Evolutionary conservation across 225 moss, liverwort and hornwort species (phyloP), one percentile per base, ranked within the genome.

Genomic region (Pleurozium schreberi): DNA sequence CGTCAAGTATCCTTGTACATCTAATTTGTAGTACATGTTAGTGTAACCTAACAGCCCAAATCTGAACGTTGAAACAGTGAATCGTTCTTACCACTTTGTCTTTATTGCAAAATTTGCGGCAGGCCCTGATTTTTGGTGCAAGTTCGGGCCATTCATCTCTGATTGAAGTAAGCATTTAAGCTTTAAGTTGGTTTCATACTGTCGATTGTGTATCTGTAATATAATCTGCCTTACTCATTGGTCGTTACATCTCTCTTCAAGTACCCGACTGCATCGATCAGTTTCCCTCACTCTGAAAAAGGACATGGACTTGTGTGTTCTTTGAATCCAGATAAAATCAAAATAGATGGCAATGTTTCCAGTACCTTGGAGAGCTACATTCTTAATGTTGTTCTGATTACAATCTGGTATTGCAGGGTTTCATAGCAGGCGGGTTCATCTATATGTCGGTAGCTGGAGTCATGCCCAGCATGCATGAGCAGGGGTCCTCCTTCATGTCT

Each of bases 361-460:
- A 53, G 61, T 76, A 60, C 66, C n/a, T 33, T 86, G 4, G 17
- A 34, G 80, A 84, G 9, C 36, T 75, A 62, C 57, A 36, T 75
- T 28, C 58, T 83, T 80, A 65, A 78, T 40, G n/a, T 71, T 52
- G 42, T 52, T 81, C 52, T 84, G 63, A 61, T 85, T 67, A n/a
- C 83, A 88, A 83, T 90, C 80, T 83, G 88, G 84, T 77, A 47
- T 57, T 91, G 84, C 91, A 96, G 95, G 97, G 93, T 86, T 98
- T 98, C 88, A 97, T 96, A 84, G 97, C 98, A 61, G 97, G 98
- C 25, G 98, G 97, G 12, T 98, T 98, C 85, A 97, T 98, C 63
- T 98, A 98, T 85, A 96, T 97, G 90, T 93, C 98, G 26, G 92
- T 97, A 49, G 97, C 95, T 79, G 95, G 96, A 83, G 96, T 98